Evolutionary conservation across 1,284 basidiomycete species (phyloP), one percentile per base, ranked within the genome.

Genomic region (Termitomyces sp.): DNA sequence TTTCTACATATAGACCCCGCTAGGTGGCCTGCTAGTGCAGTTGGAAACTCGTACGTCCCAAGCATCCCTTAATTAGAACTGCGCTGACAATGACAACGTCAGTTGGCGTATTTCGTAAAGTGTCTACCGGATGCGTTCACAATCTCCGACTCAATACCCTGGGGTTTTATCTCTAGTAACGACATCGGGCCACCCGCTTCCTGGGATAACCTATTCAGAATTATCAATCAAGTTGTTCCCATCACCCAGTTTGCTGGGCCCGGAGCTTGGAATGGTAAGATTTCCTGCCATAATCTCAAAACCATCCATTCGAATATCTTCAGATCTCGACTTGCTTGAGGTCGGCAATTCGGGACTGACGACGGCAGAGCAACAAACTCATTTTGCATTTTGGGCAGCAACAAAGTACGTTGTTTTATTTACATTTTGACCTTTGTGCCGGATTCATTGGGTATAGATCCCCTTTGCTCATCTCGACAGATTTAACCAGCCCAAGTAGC

Each of bases 341-440:
- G 75, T 78, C 18, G 76, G 77, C 6, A 77, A 78, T 55, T 49
- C 60, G 5, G 75, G 72, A 4, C 55, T 79, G 26, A 74, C 73
- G 0, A 50, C 57, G 11, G 65, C 61, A 2, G 77, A 78, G 50
- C 76, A 77, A 57, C 71, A 72, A 49, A 76, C 71, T 9, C 75
- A 79, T 50, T 78, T 78, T 46, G 72, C 73, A 1, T 77, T 77
- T 50, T 78, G 75, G 76, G 74, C 74, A 13, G 74, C 75, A 7
- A 68, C 65, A 8, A 75, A 75, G 71, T 71, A 45, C 49, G 66
- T 57, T 18, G 7, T 48, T 19, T 8, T 51, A 16, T 19, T 34
- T 41, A 52, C 34, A 31, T 14, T 14, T 28, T 28, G 24, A 31
- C 30, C 18, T 37, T 35, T 16, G 19, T 45, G 16, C 18, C 30